Base-by-base conservation (phyloP, 164 flowering plant species). In the Umbellularia californica region DNA sequence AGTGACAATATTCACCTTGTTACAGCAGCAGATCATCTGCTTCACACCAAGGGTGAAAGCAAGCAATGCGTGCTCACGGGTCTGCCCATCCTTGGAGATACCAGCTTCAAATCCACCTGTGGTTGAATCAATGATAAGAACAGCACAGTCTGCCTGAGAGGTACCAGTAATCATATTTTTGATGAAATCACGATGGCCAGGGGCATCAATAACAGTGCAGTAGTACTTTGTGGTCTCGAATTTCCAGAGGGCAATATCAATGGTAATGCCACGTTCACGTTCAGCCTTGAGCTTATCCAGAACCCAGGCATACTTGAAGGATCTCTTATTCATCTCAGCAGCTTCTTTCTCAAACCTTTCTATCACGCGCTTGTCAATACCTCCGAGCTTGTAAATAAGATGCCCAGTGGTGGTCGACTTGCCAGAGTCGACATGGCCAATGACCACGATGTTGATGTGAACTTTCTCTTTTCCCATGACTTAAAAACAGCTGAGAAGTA, bases 41-140 rank as follows among this genome's bases (percentile, higher is more conserved):
- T 79, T 90, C 60, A 90, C 92, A 74, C 95, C 95, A 68, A 89
- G 92, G 30, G 93, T 90, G 80, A 90, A 90, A 50, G 92, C 90
- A 77, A 90, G 94, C 70, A 90, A 78, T 2, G 95, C 95, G 69
- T 89, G 92, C 85, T 90, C 95, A 84, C 95, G 92, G 60, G 95
- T 90, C 87, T 90, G 95, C 6, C 95, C 95, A 81, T 90, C 95
- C 89, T 90, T 90, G 17, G 95, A 90, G 62, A 90, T 90, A 82
- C 95, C 93, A 70, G 95, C 93, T 68, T 90, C 95, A 82, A 90
- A 90, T 81, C 95, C 95, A 78, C 95, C 95, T 76, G 95, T 90
- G 79, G 93, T 89, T 81, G 93, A 89, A 73, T 89, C 93, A 78
- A 89, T 89, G 67, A 89, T 89, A 35, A 90, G 92, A 51, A 90